A percentile compares a stretch with the other conserved stretches of the same genome.
Evolutionary conservation across 129 eudicot genomes (phyloP).

Genomic region (Ambrosia artemisiifolia): DNA sequence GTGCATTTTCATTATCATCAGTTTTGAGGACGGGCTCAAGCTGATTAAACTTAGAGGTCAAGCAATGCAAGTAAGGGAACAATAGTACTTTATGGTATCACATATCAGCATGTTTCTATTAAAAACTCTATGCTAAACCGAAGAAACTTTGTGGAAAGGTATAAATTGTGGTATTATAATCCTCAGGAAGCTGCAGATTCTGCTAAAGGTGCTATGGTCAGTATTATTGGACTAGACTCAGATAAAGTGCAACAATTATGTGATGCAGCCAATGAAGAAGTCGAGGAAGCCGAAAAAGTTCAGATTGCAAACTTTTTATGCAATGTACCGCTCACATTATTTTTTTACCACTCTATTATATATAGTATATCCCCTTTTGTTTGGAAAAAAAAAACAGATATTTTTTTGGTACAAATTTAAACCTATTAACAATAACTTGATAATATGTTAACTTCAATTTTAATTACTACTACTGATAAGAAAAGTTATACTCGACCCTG

Average conservation of each 20-base stretch:
- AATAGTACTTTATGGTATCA: not conserved
- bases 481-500: slow-evolving; percentile 16
- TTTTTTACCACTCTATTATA: slow-evolving; percentile 15
- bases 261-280: too few relatives aligned
- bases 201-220: slow-evolving; percentile 94
- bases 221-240: slow-evolving; percentile 89
- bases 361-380: too few relatives aligned
- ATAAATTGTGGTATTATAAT: not conserved
- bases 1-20: slow-evolving; percentile 20
- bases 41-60: slow-evolving; percentile 93
- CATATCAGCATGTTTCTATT: not conserved
- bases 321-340: slow-evolving; percentile 41
- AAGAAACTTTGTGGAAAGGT: not conserved
- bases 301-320: slow-evolving; percentile 96
- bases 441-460: not conserved
- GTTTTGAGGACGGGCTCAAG: slow-evolving; percentile 99
- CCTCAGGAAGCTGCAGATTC: slow-evolving; percentile 93
- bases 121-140: too few relatives aligned
- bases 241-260: slow-evolving; percentile 82
- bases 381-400: not conserved
- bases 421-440: not conserved
- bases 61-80: slow-evolving; percentile 81
- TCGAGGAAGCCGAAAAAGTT: slow-evolving; percentile 73
- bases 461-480: not conserved
- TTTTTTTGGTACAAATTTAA: not conserved